Base-by-base conservation (phyloP, 2,329 filamentous ascomycete species). In the Calonectria crousiana region DNA sequence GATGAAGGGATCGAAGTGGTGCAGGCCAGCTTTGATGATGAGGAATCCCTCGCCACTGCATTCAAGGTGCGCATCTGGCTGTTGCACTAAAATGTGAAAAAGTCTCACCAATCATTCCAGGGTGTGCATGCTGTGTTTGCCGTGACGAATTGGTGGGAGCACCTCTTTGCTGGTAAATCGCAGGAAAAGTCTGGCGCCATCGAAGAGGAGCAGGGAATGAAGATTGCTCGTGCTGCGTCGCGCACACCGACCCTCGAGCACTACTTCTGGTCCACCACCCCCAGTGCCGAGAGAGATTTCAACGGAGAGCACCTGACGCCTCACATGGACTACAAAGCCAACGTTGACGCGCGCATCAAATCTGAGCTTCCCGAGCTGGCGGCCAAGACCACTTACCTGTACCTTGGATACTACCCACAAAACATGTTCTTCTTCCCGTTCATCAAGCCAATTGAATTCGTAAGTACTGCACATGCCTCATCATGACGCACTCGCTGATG, bases 251-350 rank as follows among this genome's bases (percentile, higher is more conserved):
- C 23, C 9, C 34, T 71, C 16, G 69, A 71, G 60, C 69, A 71
- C 51, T 71, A 71, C 69, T 56, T 71, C 49, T 71, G 69, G 69
- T 71, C 69, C 51, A 71, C 69, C 16, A 67, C 69, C 0, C 69
- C 69, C 36, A 71, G 69, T 36, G 69, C 69, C 14, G 30, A 71
- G 41, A 30, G 23, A 2, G 67, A 70, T 26, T 70, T 68, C 32
- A 68, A 72, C 44, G 70, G 70, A 38, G 70, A 68, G 23, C 65
- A 68, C 8, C 10, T 72, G 34, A 72, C 70, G 2, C 70, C 70
- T 68, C 70, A 72, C 53, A 72, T 72, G 70, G 70, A 72, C 65
- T 72, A 72, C 70, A 72, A 72, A 53, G 70, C 70, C 13, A 72
- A 72, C 34, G 70, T 72, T 11, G 70, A 72, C 26, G 70, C 70